Conservation (phyloP, 2,329 filamentous ascomycete genomes). For the Fusarium sp. region DNA sequence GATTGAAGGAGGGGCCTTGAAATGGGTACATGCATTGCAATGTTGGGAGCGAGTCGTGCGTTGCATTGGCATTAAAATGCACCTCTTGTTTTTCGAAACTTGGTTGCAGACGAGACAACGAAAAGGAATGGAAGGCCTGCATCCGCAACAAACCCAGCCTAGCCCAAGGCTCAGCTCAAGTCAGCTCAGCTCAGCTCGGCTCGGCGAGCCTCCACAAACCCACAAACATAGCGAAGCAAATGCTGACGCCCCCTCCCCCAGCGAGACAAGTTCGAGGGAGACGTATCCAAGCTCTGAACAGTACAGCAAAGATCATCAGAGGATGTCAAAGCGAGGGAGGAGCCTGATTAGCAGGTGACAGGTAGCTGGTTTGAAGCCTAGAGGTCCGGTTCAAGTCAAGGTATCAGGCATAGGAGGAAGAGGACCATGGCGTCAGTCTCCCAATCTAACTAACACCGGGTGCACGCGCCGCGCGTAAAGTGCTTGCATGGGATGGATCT, state of each 20-base stretch:
- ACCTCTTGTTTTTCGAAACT: conserved; percentile 22
- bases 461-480: conserved; percentile 42
- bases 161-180: conserved; percentile 11
- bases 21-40: conserved; percentile 19
- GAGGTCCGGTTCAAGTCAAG: not conserved
- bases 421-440: conserved; percentile 41
- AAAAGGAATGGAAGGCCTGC: conserved; percentile 1
- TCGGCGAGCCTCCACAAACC: conserved; percentile 23
- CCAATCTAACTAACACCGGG: conserved; percentile 23
- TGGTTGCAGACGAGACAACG: conserved; percentile 22
- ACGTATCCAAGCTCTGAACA: not conserved
- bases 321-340: conserved; percentile 1
- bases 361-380: no score
- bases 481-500: conserved; percentile 36
- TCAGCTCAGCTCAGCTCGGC: conserved; percentile 3
- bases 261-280: conserved; percentile 14
- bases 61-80: conserved; percentile 7
- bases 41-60: conserved; percentile 27
- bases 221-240: conserved; percentile 25
- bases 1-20: conserved; percentile 10
- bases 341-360: no score
- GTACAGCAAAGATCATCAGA: not conserved
- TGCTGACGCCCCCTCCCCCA: conserved; percentile 23
- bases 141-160: conserved; percentile 12
- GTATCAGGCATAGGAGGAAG: not conserved